Percentiles rank a stretch among this genome's conserved stretches.
Evolutionary conservation across 352 stramenopile species (phyloP).

Genomic region (Phytophthora idaei): DNA sequence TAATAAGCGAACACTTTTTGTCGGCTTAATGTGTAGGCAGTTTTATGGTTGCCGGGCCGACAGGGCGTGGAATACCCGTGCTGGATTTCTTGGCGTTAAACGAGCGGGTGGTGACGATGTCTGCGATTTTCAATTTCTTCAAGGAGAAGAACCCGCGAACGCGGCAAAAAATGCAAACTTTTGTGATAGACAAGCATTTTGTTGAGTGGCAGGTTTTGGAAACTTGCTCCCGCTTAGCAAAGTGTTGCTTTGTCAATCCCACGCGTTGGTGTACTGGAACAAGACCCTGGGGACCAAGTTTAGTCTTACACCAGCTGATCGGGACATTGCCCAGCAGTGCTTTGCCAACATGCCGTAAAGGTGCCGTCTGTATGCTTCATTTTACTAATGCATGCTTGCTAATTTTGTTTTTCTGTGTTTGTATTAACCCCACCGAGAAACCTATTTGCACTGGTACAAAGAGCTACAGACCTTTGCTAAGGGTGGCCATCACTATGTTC

Average conservation of each 20-base stretch:
- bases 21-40: background rate
- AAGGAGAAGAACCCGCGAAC: background rate
- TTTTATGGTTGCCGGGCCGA: background rate
- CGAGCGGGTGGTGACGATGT: background rate
- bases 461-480: background rate
- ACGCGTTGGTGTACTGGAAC: background rate
- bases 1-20: background rate
- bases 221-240: background rate
- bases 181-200: constrained; percentile 1
- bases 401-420: background rate
- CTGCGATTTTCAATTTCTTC: constrained; percentile 1
- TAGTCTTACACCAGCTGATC: background rate
- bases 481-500: background rate
- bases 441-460: background rate
- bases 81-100: background rate
- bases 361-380: too few relatives aligned
- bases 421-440: background rate
- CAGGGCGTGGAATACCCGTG: background rate
- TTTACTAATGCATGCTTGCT: too few relatives aligned
- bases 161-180: background rate
- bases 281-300: background rate
- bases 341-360: too few relatives aligned
- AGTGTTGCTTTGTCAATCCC: background rate
- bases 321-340: too few relatives aligned
- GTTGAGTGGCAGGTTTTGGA: background rate